phyloP scores from a whole-genome alignment of 768 basidiomycete genomes.

The Suillus brevipes region DNA sequence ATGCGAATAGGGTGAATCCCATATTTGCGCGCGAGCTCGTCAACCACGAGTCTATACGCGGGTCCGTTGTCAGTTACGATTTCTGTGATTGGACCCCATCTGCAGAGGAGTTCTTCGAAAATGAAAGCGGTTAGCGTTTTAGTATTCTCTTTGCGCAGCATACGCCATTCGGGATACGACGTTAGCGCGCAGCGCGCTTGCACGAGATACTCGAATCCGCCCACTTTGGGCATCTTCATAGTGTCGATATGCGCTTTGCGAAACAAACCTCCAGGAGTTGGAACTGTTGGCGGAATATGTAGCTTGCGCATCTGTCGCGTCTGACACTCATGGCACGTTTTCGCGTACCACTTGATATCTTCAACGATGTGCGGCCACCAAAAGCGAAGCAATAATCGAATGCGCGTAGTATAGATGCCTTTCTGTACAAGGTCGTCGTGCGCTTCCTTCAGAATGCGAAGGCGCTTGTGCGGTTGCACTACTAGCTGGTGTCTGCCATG shows the following conservation, averaged over 20 bases:
- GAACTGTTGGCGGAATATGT: rapidly evolving
- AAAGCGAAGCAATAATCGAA: rapidly evolving
- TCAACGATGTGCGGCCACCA: too few species aligned
- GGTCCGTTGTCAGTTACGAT: too few species aligned
- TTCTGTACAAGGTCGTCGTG: too few species aligned
- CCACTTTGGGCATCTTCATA: neutral
- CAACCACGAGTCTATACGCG: neutral
- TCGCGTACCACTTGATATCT: too few species aligned
- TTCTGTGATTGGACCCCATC: too few species aligned
- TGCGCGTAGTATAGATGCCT: rapidly evolving
- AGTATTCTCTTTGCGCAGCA: neutral
- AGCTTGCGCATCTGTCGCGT: too few species aligned
- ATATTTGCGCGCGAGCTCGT: too few species aligned
- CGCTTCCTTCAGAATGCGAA: too few species aligned
- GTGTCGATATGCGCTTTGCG: neutral
- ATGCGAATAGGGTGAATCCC: neutral
- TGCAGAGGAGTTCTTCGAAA: too few species aligned
- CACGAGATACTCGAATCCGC: neutral
- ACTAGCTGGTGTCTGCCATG: too few species aligned
- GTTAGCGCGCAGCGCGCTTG: neutral
- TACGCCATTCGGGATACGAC: neutral
- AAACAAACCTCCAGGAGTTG: neutral
- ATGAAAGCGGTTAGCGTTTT: neutral
- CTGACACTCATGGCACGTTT: too few species aligned
- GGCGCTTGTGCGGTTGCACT: too few species aligned